Evolutionary conservation across 371 early-diverging fungal species (phyloP), one percentile per base, ranked within the genome.

Genomic region (Lichtheimia ramosa): DNA sequence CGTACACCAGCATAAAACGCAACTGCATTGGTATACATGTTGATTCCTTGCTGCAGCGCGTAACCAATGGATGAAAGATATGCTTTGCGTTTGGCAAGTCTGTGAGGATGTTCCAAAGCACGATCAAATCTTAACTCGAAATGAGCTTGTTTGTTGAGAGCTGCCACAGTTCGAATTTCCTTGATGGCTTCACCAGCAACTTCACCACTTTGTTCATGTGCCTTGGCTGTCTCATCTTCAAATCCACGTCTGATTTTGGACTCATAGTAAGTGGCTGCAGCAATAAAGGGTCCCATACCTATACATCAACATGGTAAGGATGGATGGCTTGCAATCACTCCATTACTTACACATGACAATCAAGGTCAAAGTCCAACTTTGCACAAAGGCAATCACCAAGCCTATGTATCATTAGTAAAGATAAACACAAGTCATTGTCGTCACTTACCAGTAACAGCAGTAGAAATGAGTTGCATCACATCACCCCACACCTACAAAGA

Each of bases 131-230:
- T 65, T 15, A 54, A 52, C 66, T 85, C 83, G 58, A 94, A 90
- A 25, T 76, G 69, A 18, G 51, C 40, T 65, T 97, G 95, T 61
- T 91, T 88, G 25, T 89, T 90, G n/a, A 97, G 76, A 3, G 90
- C 75, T 40, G 87, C 84, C 18, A 97, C 94, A 3, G 97, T 96
- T 42, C 96, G 87, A 55, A 97, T 90, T 73, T 89, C 87, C 58
- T 86, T 76, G 52, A 97, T 88, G 25, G 93, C 92, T 69, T 97
- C 97, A 64, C 84, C 82, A 48, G 94, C 92, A 48, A 86, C 82
- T 70, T 88, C 88, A 59, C 88, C 87, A 43, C 89, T 83, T 24
- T 82, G 75, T 64, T 87, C 84, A 59, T 90, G 90, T 0, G 89
- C 86, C 58, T 83, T 83, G 64, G 82, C 79, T 46, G 82, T 86